Evolutionary conservation across 2,329 filamentous ascomycete species (phyloP), one percentile per base, ranked within the genome.

Genomic region (Penicillium italicum): DNA sequence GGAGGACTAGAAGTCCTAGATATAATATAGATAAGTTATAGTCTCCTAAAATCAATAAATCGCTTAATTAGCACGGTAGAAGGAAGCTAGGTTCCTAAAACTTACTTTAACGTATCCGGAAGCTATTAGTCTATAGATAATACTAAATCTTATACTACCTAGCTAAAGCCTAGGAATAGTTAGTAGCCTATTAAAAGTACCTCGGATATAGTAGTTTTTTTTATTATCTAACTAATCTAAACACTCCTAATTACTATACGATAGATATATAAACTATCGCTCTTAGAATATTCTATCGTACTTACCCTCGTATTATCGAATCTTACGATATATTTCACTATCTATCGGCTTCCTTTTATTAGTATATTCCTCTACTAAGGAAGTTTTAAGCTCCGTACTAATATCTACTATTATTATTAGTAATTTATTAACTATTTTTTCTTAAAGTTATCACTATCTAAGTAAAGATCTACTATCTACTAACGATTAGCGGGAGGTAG

Each of bases 381-480:
- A 31, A 31, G 30, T 31, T 31, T 5, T 31, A 5, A 31, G 30
- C 30, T 31, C 11, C 12, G 2, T 5, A 14, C 30, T 11, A 14
- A 31, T 31, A 31, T 31, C 30, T 31, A 31, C 11, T 14, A 31
- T 31, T 5, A 31, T 31, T 31, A 0, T 31, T 31, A 31, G 55
- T n/a, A 53, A 18, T n/a, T 42, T 16, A 24, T 22, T 24, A 42
- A 38, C 22, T 5, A 41, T 37, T 33, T 46, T 37, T 44, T 33
- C 24, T 41, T 31, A 43, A 53, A 70, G 41, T 46, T 36, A 47
- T n/a, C n/a, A n/a, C 67, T 61, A 56, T 65, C 59, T 11, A 63
- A 52, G 51, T 69, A 73, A n/a, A 72, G 51, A 56, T 73, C 65
- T 2, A 72, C 67, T 18, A 56, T 64, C 69, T 62, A 73, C 64